phyloP scores from a whole-genome alignment of 331 rosid species.

The Cydonia oblonga region DNA sequence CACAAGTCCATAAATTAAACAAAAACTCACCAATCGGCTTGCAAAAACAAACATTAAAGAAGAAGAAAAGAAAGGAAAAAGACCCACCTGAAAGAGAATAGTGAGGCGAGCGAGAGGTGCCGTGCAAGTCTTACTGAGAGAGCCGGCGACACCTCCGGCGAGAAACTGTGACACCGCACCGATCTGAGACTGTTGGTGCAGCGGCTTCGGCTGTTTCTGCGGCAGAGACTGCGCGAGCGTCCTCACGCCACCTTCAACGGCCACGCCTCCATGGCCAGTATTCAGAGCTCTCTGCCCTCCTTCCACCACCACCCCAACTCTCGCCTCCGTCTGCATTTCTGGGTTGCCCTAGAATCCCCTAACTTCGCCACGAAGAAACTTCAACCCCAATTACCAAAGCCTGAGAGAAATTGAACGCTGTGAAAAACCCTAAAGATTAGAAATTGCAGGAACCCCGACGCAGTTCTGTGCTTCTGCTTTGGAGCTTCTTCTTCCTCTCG shows the following conservation, averaged over 20 bases:
- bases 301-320: conserved; percentile 65
- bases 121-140: conserved; percentile 82
- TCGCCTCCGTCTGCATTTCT: conserved; percentile 86
- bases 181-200: conserved; percentile 54
- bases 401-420: neutral
- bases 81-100: conserved; percentile 82
- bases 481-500: neutral
- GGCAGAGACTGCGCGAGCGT: conserved; percentile 32
- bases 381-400: neutral
- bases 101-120: conserved; percentile 97
- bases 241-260: conserved; percentile 51
- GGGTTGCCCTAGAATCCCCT: neutral
- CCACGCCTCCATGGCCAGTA: conserved; percentile 32
- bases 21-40: neutral
- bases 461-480: neutral
- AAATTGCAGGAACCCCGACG: neutral
- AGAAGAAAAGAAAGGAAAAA: neutral
- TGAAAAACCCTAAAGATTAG: neutral
- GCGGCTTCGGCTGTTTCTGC: conserved; percentile 18
- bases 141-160: conserved; percentile 96
- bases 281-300: conserved; percentile 48
- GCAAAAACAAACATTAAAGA: neutral
- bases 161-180: conserved; percentile 77
- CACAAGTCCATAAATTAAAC: neutral
- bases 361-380: neutral